Conservation (phyloP, 2,329 filamentous ascomycete genomes). For the Trichoderma asperellum region DNA sequence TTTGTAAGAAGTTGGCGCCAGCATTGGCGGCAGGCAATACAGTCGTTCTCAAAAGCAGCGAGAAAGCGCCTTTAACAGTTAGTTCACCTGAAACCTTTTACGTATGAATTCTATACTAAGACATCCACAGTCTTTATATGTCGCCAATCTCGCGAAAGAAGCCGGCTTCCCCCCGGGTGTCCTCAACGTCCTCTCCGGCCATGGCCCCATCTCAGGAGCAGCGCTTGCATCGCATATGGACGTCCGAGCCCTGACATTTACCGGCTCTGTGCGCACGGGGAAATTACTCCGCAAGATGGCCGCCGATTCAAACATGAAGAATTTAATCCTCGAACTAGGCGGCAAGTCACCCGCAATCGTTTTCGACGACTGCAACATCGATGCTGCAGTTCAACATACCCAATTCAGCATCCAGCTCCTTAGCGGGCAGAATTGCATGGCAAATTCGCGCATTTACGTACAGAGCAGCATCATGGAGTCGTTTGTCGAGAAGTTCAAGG, state of each 20-base stretch:
- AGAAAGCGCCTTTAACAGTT: conserved; percentile 62
- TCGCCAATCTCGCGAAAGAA: conserved; percentile 66
- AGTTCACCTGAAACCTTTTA: background rate
- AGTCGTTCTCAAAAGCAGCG: conserved; percentile 61
- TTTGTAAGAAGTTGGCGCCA: conserved; percentile 68
- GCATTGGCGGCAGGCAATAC: conserved; percentile 63
- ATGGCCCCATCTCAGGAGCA: conserved; percentile 64
- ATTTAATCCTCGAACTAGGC: conserved; percentile 61
- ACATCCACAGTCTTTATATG: conserved; percentile 46
- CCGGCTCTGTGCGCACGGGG: conserved; percentile 68
- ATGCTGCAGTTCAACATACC: conserved; percentile 34
- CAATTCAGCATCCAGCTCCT: conserved; percentile 4
- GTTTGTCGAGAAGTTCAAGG: conserved; percentile 63
- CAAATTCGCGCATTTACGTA: conserved; percentile 62
- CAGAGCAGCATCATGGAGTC: conserved; percentile 60
- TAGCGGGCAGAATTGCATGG: conserved; percentile 55
- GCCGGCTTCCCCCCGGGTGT: conserved; percentile 75
- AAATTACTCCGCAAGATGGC: conserved; percentile 71
- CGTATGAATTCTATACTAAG: background rate
- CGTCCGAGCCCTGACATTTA: conserved; percentile 73
- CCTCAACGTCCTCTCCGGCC: conserved; percentile 70
- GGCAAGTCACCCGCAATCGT: conserved; percentile 62
- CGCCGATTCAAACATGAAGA: conserved; percentile 57
- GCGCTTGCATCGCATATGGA: conserved; percentile 65
- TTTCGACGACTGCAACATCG: conserved; percentile 62